Evolutionary conservation across 2,329 filamentous ascomycete genomes (phyloP).

Genomic region (Fusarium ramigenum): DNA sequence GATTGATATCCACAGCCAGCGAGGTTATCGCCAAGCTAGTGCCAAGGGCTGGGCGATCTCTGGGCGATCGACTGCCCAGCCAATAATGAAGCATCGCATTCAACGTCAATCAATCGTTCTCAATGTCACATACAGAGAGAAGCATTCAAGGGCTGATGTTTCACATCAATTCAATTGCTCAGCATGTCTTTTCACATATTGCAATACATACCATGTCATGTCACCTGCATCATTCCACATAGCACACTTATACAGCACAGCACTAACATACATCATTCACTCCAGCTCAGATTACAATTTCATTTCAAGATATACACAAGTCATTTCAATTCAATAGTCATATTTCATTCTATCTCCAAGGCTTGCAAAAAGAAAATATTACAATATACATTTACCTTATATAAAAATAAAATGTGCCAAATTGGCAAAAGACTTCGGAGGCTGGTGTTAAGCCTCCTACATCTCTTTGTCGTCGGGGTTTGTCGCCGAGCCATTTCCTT

Average conservation of each 20-base stretch:
- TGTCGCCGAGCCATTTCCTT: not conserved
- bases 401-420: not conserved
- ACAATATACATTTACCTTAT: accelerated
- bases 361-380: no score
- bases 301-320: no score
- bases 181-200: not conserved
- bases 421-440: slow-evolving; percentile 45
- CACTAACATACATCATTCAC: not conserved
- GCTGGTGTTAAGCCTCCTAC: slow-evolving; percentile 36
- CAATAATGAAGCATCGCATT: slow-evolving; percentile 7
- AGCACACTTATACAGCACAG: not conserved
- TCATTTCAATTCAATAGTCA: no score
- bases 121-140: not conserved
- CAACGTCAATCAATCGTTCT: not conserved
- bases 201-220: not conserved
- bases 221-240: not conserved
- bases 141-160: not conserved
- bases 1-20: slow-evolving; percentile 10
- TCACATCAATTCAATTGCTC: not conserved
- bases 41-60: slow-evolving; percentile 37
- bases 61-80: slow-evolving; percentile 18
- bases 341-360: no score
- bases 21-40: slow-evolving; percentile 31
- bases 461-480: slow-evolving; percentile 35
- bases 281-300: accelerated